phyloP scores from a whole-genome alignment of 202 grass and related monocot genomes.

The Hordeum pubiflorum region DNA sequence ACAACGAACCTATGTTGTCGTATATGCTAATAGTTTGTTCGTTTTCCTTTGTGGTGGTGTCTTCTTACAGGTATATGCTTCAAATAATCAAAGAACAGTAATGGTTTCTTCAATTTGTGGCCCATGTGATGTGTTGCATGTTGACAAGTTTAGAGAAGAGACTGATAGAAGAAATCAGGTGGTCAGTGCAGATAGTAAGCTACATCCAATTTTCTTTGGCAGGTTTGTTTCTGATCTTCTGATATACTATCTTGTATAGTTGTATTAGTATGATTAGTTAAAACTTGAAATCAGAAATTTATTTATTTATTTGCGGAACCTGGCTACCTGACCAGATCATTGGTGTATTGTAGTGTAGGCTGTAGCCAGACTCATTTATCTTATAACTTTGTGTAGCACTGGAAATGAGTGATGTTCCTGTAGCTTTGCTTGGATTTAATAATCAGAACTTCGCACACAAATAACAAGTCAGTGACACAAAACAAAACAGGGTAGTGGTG shows the following conservation, averaged over 20 bases:
- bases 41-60: neutral
- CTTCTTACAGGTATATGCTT: neutral
- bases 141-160: neutral
- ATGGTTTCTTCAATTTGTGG: neutral
- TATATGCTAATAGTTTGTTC: neutral
- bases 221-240: slow-evolving; percentile 35
- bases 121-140: neutral
- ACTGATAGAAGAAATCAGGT: neutral
- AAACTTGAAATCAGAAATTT: neutral
- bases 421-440: slow-evolving; percentile 1
- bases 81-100: neutral
- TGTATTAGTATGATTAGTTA: neutral
- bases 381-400: neutral
- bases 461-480: neutral
- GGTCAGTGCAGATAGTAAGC: slow-evolving; percentile 6
- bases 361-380: neutral
- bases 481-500: neutral
- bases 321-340: neutral
- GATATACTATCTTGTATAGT: neutral
- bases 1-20: neutral
- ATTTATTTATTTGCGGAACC: slow-evolving; percentile 12
- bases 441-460: neutral
- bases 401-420: neutral
- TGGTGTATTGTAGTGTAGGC: neutral
- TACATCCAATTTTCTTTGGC: slow-evolving; percentile 44